Evolutionary conservation across 768 basidiomycete genomes (phyloP), one percentile per base, ranked within the genome.

Genomic region (Trametes maxima): DNA sequence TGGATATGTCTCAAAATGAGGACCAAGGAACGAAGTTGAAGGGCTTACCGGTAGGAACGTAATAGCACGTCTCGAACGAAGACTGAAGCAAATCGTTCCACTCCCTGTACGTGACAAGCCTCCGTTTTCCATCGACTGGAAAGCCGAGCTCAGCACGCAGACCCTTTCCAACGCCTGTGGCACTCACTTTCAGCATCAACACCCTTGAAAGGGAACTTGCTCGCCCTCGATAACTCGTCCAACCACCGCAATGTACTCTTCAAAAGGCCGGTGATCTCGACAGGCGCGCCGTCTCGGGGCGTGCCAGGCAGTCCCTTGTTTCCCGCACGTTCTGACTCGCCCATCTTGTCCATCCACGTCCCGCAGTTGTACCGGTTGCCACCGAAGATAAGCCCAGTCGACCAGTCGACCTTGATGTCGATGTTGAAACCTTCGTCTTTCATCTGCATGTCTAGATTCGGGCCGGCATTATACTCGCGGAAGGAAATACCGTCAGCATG

Each of bases 311-410:
- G 74, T 28, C 97, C 97, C 75, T 95, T 97, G 54, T 90, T 98
- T 1, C 94, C 93, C 4, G 97, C 96, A 67, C 86, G 92, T 60
- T 78, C 79, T 2, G 92, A 94, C 71, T 96, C 94, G 45, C 97
- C 97, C 94, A 95, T 95, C 82, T 96, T 96, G 78, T 96, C 94
- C 94, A 94, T 94, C 94, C 94, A 96, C 1, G 94, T 95, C 12
- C 94, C 94, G 71, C 94, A 95, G 68, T 96, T 96, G 68, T 82
- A 75, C 57, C 77, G 76, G 73, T 87, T 98, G 8, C 97, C 97
- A 25, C 97, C 97, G 60, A 85, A 80, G 66, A 96, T 85, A 62
- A 98, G 73, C 1, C 97, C 97, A 1, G 93, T 98, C 66, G 82
- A 79, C 97, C 97, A 99, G 73, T 99, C 95, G n/a, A 98, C 95